Evolutionary conservation across 139 green algal species (phyloP).

Genomic region (Chlorella sorokiniana): DNA sequence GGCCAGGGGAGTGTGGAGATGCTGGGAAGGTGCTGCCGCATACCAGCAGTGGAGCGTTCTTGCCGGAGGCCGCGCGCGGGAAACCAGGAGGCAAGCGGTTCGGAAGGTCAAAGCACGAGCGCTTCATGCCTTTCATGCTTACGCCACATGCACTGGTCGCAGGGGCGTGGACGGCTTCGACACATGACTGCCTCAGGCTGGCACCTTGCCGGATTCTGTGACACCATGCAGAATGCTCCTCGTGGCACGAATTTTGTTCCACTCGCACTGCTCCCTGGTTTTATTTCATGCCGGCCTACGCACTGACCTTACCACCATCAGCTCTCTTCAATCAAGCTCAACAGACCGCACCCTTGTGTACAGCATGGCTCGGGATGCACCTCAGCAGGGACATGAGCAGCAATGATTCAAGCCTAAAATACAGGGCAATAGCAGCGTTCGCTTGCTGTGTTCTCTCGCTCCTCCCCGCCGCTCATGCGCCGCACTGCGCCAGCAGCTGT

Average conservation of each 20-base stretch:
- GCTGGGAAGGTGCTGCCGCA: neutral
- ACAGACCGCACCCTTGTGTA: too few species aligned
- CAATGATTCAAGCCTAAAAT: too few species aligned
- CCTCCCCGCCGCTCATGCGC: neutral
- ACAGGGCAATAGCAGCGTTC: too few species aligned
- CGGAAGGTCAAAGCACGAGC: too few species aligned
- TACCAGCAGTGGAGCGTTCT: neutral
- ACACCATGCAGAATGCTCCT: neutral
- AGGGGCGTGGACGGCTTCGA: constrained; percentile 26
- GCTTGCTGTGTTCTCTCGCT: neutral
- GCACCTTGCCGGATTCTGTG: neutral
- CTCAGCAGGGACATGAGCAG: too few species aligned
- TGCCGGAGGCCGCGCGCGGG: neutral
- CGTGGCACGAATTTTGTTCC: neutral
- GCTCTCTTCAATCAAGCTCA: too few species aligned
- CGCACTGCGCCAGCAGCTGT: neutral
- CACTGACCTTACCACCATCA: too few species aligned
- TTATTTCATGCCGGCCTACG: too few species aligned
- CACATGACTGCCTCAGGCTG: neutral
- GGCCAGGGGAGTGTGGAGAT: too few species aligned
- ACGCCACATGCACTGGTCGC: neutral
- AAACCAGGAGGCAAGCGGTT: too few species aligned
- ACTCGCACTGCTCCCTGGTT: too few species aligned
- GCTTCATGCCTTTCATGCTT: neutral
- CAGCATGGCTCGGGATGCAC: too few species aligned